A percentile compares a stretch with the other conserved stretches of the same genome.
Evolutionary conservation across 495 filamentous ascomycete genomes (phyloP).

Genomic region (Daldinia caldariorum): DNA sequence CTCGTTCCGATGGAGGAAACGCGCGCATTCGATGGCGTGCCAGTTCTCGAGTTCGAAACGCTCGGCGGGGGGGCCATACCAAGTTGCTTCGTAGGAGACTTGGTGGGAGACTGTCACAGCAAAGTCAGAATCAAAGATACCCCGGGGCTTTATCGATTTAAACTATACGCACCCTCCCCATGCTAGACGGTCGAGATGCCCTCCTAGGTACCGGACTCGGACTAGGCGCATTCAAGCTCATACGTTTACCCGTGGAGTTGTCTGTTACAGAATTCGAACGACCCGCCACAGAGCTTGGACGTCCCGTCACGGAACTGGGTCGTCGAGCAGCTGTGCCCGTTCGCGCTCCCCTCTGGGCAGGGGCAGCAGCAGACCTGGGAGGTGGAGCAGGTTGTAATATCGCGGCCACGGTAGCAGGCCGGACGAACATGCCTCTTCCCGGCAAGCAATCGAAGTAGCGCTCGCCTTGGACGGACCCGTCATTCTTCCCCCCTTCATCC

Average conservation of each 20-base stretch:
- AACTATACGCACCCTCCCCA: conserved; percentile 63
- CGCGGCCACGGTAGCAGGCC: conserved; percentile 66
- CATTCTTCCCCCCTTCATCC: conserved; percentile 88
- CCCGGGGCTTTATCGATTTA: conserved; percentile 1
- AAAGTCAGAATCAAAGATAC: conserved; percentile 34
- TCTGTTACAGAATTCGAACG: conserved; percentile 56
- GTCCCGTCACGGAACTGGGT: conserved; percentile 50
- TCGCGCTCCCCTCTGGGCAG: conserved; percentile 44
- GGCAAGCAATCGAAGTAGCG: conserved; percentile 89
- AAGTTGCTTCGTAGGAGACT: conserved; percentile 83
- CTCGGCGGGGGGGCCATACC: conserved; percentile 65
- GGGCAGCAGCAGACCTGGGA: conserved; percentile 43
- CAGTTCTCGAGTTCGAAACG: conserved; percentile 67
- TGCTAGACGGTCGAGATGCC: conserved; percentile 61
- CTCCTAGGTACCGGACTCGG: conserved; percentile 70
- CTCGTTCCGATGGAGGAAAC: conserved; percentile 57
- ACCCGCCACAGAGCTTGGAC: conserved; percentile 18
- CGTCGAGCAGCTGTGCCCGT: conserved; percentile 45
- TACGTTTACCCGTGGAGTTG: conserved; percentile 64
- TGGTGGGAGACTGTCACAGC: conserved; percentile 71
- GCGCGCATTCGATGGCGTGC: conserved; percentile 63
- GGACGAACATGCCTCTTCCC: conserved; percentile 88
- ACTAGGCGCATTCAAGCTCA: conserved; percentile 74
- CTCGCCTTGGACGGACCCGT: conserved; percentile 88
- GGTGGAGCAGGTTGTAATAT: conserved; percentile 67